These are phyloP conservation scores for Mycena epipterygia DNA, from an alignment of 768 basidiomycete species.

Conservation along the genomic window DNA sequence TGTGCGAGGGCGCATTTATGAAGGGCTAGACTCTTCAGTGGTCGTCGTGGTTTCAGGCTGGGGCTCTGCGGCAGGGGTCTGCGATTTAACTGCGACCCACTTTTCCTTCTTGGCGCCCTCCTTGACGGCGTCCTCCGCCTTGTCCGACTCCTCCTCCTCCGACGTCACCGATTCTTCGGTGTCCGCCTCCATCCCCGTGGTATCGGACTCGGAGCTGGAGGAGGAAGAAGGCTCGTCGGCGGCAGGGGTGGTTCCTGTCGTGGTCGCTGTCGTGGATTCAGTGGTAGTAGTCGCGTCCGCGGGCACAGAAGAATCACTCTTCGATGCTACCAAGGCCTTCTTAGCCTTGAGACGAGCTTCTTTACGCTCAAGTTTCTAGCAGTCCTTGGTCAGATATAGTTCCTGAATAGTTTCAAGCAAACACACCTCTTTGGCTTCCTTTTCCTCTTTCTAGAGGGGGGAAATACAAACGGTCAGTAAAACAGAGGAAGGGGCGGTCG, in stretches of 20 bases:
- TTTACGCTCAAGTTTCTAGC: conserved; percentile 68
- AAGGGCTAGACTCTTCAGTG: conserved; percentile 5
- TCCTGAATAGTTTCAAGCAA: background rate
- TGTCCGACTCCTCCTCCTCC: conserved; percentile 77
- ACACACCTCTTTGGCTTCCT: conserved; percentile 69
- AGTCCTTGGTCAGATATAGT: conserved; percentile 33
- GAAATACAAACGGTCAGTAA: background rate
- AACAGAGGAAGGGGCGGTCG: background rate
- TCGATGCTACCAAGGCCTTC: conserved; percentile 57
- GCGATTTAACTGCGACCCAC: conserved; percentile 82
- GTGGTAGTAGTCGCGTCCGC: conserved; percentile 48
- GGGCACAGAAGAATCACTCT: conserved; percentile 55
- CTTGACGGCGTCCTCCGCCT: conserved; percentile 44
- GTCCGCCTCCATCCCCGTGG: conserved; percentile 77
- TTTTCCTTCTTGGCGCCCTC: conserved; percentile 68
- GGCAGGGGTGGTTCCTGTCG: conserved; percentile 36
- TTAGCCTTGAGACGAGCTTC: conserved; percentile 69
- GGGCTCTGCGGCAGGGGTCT: conserved; percentile 41
- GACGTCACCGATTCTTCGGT: conserved; percentile 83
- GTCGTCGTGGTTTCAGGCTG: conserved; percentile 12
- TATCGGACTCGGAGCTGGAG: conserved; percentile 72
- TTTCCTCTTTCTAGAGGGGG: conserved; percentile 62
- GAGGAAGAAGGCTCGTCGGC: conserved; percentile 50
- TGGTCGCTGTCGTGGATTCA: conserved; percentile 50
- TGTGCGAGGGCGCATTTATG: conserved; percentile 13